Evolutionary conservation across 768 basidiomycete genomes (phyloP).

Genomic region (Phanerochaete sordida): DNA sequence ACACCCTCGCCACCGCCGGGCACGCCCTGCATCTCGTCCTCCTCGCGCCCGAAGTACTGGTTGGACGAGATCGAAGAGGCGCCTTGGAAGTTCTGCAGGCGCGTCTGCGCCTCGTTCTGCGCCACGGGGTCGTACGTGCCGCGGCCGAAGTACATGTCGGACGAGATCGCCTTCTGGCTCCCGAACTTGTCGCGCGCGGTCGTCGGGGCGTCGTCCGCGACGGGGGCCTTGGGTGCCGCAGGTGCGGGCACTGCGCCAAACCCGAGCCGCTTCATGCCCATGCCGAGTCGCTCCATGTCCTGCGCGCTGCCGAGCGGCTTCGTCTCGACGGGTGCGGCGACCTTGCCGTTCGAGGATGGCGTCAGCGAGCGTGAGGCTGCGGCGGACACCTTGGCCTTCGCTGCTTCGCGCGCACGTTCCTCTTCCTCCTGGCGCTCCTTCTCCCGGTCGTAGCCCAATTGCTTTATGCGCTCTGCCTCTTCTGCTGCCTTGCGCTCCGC

Average conservation of each 20-base stretch:
- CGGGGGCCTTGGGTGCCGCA: conserved; percentile 16
- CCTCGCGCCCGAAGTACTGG: conserved; percentile 93
- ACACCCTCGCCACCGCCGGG: conserved; percentile 51
- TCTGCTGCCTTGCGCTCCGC: conserved; percentile 88
- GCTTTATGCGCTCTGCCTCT: conserved; percentile 89
- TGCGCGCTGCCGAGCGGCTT: conserved; percentile 39
- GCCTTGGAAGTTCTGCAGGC: conserved; percentile 84
- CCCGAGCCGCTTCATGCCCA: conserved; percentile 77
- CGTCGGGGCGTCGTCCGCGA: conserved; percentile 60
- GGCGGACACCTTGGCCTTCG: conserved; percentile 41
- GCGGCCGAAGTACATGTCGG: conserved; percentile 95
- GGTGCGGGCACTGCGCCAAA: conserved; percentile 76
- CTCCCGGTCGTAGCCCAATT: conserved; percentile 87
- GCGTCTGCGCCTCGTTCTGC: conserved; percentile 71
- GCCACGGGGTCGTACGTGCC: conserved; percentile 78
- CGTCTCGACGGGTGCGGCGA: conserved; percentile 22
- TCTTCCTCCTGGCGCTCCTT: conserved; percentile 82
- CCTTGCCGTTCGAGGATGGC: conserved; percentile 14
- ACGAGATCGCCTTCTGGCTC: conserved; percentile 91
- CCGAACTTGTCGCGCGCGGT: conserved; percentile 91
- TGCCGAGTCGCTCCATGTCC: conserved; percentile 55
- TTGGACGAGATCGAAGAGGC: conserved; percentile 92
- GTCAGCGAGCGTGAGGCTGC: conserved; percentile 18
- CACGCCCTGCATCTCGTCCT: conserved; percentile 49
- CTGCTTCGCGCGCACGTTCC: conserved; percentile 48